Base-by-base conservation (phyloP, 192 early-diverging fungal species). In the Coemansia sp. region DNA sequence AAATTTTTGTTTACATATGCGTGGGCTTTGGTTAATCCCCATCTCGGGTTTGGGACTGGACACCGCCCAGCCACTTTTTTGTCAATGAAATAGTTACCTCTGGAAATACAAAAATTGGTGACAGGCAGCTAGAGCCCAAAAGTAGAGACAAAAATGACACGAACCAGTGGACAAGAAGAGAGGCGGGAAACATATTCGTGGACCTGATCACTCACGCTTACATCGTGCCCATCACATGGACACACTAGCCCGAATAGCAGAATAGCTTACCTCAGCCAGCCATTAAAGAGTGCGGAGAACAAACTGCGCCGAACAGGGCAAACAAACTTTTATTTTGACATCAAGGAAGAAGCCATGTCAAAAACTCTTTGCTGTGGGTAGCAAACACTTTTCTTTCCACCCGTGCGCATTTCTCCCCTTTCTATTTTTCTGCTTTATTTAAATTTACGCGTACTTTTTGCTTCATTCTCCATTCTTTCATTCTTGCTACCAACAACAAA, bases 1-100 rank as follows among this genome's bases (percentile, higher is more conserved):
- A 39, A 50, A 59, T 7, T 49, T 49, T 49, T 49, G 48, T 49
- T 49, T 53, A 60, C 38, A 35, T 56, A 70, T 29, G 43, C 17
- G 48, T 25, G 35, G 50, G 38, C 32, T 45, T 15, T 49, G 48
- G 48, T 15, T 19, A 49, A 49, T 19, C 19, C 48, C 48, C 48
- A 64, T 45, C 41, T 25, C 41, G 67, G 27, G 27, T 29, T 21
- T 21, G 27, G 32, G 32, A 35, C 32, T 35, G 32, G 32, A 35
- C 32, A 35, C 32, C 32, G 32, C 0, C 8, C 32, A 35, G 32
- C 32, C 32, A 35, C 32, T 35, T 35, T 35, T 35, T 35, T 35
- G 32, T 35, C 32, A 8, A 35, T 35, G 32, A 35, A 35, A 35
- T 35, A 35, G 48, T 50, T 50, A 55, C 43, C 24, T 50, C 32